Conservation (phyloP, 805 yeast species). For the Debaryomyces tyrocola region DNA sequence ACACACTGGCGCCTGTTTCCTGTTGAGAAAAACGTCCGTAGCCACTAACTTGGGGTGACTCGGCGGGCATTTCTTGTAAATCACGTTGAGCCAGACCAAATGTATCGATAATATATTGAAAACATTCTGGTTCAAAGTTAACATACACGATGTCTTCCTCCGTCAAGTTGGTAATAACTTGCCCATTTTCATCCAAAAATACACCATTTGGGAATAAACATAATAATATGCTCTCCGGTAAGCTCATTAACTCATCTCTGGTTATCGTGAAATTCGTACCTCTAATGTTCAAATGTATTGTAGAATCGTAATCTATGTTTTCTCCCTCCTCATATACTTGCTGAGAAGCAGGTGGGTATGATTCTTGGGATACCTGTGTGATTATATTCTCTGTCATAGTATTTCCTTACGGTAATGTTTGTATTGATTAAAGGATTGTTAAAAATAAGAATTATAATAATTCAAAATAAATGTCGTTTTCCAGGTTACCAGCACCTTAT, state of each 20-base stretch:
- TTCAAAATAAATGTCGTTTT: conserved; percentile 1
- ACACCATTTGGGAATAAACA: conserved; percentile 92
- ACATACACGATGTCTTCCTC: conserved; percentile 80
- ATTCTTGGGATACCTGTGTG: conserved; percentile 65
- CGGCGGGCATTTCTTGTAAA: conserved; percentile 28
- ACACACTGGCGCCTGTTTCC: conserved; percentile 46
- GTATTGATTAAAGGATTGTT: neutral
- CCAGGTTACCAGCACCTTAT: conserved; percentile 17
- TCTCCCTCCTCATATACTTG: conserved; percentile 21
- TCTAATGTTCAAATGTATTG: conserved; percentile 75
- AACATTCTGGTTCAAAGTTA: conserved; percentile 83
- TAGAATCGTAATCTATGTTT: conserved; percentile 58
- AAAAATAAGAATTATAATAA: no score
- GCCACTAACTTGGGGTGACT: conserved; percentile 35
- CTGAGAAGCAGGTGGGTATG: conserved; percentile 19
- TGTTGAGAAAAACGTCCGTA: conserved; percentile 17
- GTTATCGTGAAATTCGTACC: conserved; percentile 74
- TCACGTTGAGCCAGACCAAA: conserved; percentile 72
- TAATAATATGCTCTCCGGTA: conserved; percentile 86
- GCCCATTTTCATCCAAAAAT: conserved; percentile 73
- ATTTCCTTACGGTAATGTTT: neutral
- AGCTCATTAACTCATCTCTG: conserved; percentile 83
- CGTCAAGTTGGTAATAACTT: conserved; percentile 73
- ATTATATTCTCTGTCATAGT: conserved; percentile 52
- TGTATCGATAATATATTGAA: conserved; percentile 73